These are phyloP conservation scores for Lagerstroemia speciosa DNA, from an alignment of 345 rosid genomes.

Conservation along the genomic window DNA sequence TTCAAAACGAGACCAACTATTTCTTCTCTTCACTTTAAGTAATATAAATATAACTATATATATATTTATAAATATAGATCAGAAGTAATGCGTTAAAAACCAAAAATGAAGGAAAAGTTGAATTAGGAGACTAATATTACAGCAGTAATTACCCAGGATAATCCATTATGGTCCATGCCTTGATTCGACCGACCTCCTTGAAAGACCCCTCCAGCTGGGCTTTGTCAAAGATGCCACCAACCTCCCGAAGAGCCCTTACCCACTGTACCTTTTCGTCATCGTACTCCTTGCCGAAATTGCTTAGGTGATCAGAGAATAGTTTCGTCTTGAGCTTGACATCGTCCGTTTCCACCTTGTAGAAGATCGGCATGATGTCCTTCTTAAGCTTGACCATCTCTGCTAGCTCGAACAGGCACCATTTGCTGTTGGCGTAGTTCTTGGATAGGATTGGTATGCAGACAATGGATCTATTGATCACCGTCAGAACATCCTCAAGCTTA, in stretches of 20 bases:
- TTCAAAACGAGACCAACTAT: too few species aligned
- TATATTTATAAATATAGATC: too few species aligned
- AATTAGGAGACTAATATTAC: too few species aligned
- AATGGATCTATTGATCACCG: not conserved
- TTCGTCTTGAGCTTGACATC: not conserved
- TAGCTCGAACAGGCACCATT: not conserved
- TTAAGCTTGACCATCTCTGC: not conserved
- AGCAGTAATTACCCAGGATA: not conserved
- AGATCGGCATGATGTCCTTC: constrained; percentile 1
- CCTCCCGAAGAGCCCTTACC: too few species aligned
- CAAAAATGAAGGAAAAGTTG: not conserved
- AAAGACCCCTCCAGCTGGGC: not conserved
- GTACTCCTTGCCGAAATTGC: not conserved
- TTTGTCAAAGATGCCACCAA: too few species aligned
- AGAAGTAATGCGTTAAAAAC: too few species aligned
- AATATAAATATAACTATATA: not conserved
- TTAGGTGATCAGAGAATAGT: not conserved
- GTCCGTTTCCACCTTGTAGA: not conserved
- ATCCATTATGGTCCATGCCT: not conserved
- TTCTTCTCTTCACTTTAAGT: too few species aligned
- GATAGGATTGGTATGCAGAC: constrained; percentile 9
- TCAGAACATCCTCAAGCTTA: not conserved
- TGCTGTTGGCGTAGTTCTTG: not conserved
- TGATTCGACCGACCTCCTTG: not conserved
- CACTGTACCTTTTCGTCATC: not conserved